Percentiles rank a stretch among this genome's conserved stretches.
Evolutionary conservation across 768 basidiomycete genomes (phyloP).

Genomic region (Leccinum incarnatum): DNA sequence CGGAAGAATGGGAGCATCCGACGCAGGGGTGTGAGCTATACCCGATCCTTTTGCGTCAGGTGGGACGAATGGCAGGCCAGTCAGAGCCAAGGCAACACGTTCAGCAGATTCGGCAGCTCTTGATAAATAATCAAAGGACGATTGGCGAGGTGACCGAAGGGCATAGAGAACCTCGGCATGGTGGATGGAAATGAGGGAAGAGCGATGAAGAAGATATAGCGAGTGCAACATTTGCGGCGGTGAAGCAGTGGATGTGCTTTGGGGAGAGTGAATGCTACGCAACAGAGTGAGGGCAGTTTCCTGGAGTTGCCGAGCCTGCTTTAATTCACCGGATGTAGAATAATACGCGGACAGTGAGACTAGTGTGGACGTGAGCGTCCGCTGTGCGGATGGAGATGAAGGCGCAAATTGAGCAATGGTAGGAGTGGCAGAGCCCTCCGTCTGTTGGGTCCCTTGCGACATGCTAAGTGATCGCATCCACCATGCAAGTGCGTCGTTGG

Average conservation of each 20-base stretch:
- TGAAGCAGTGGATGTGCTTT: conserved; percentile 42
- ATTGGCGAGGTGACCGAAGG: conserved; percentile 36
- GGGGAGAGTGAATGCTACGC: conserved; percentile 49
- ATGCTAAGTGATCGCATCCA: conserved; percentile 61
- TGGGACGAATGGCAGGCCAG: conserved; percentile 38
- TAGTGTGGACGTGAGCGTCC: conserved; percentile 56
- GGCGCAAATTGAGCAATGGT: conserved; percentile 41
- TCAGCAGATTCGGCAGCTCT: conserved; percentile 69
- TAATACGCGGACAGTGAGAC: conserved; percentile 73
- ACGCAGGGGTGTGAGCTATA: conserved; percentile 37
- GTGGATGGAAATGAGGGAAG: conserved; percentile 70
- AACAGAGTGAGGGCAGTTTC: conserved; percentile 54
- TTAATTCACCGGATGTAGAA: conserved; percentile 55
- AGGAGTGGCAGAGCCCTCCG: conserved; percentile 19
- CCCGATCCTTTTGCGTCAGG: conserved; percentile 35
- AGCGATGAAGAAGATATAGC: conserved; percentile 67
- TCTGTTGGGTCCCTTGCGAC: conserved; percentile 32
- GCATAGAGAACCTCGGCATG: conserved; percentile 70
- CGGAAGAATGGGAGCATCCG: conserved; percentile 40
- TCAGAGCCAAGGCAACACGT: conserved; percentile 55
- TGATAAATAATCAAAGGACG: conserved; percentile 54
- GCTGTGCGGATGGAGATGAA: conserved; percentile 59
- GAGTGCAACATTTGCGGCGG: conserved; percentile 61
- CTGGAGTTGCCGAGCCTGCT: conserved; percentile 54
- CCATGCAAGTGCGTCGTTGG: conserved; percentile 59